Percentiles rank a stretch among this genome's conserved stretches.
Conservation (phyloP, 129 eudicot genomes). For the Chrysanthemum seticuspe region DNA sequence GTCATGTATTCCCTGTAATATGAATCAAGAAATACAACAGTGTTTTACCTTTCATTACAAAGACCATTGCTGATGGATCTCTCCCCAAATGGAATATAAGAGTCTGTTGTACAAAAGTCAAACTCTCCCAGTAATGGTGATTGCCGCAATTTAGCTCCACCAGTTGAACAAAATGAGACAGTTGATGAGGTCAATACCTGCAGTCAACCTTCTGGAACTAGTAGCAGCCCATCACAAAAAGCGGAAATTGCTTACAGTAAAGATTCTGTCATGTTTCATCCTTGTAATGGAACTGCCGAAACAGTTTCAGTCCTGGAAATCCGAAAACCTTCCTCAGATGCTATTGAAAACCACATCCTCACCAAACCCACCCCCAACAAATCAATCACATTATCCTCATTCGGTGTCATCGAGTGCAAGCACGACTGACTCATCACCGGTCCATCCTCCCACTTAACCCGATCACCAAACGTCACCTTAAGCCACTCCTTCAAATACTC, state of each 20-base stretch:
- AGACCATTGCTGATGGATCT: slow-evolving; percentile 40
- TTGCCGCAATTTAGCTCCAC: slow-evolving; percentile 18
- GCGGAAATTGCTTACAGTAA: slow-evolving; percentile 28
- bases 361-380: no score
- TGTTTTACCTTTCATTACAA: no score
- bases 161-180: slow-evolving; percentile 25
- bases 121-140: slow-evolving; percentile 27
- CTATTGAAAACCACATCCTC: background rate
- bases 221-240: slow-evolving; percentile 22
- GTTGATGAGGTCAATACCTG: slow-evolving; percentile 22
- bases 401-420: no score
- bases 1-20: no score
- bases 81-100: slow-evolving; percentile 21
- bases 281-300: slow-evolving; percentile 20
- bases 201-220: slow-evolving; percentile 20
- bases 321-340: slow-evolving; percentile 30
- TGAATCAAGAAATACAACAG: no score
- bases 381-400: no score
- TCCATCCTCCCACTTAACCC: no score
- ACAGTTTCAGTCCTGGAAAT: slow-evolving; percentile 24
- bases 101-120: slow-evolving; percentile 20
- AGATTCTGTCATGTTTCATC: slow-evolving; percentile 14
- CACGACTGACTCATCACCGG: no score
- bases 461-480: no score
- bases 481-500: no score